phyloP scores from a whole-genome alignment of 2,329 filamentous ascomycete genomes.

The Myriangium duriaei region DNA sequence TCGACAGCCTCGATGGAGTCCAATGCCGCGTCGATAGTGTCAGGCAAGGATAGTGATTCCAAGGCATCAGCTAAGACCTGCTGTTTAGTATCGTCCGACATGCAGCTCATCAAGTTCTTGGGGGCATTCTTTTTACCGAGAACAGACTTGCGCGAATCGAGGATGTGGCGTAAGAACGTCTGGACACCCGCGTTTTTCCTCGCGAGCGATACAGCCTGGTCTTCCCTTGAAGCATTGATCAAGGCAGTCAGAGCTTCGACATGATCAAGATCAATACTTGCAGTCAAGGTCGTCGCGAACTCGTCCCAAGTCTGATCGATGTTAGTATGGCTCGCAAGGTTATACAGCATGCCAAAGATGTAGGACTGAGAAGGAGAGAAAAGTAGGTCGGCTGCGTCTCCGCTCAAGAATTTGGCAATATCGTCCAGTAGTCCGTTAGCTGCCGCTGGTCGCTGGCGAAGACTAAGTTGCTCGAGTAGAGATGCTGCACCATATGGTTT shows the following conservation, averaged over 20 bases:
- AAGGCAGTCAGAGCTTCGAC: conserved; percentile 16
- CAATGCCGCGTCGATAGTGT: conserved; percentile 24
- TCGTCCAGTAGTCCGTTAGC: conserved; percentile 31
- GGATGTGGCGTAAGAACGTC: conserved; percentile 18
- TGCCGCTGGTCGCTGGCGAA: conserved; percentile 29
- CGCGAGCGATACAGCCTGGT: conserved; percentile 24
- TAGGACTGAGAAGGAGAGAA: conserved; percentile 55
- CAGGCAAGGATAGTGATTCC: conserved; percentile 25
- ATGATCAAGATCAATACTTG: conserved; percentile 10
- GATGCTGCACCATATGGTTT: conserved; percentile 55
- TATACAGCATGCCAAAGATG: conserved; percentile 52
- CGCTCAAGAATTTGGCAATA: conserved; percentile 36
- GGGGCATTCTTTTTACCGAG: background rate
- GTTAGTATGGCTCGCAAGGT: conserved; percentile 24
- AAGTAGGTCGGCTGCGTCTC: conserved; percentile 47
- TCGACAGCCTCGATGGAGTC: conserved; percentile 26
- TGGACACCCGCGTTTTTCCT: conserved; percentile 25
- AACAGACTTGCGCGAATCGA: background rate
- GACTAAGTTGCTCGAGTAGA: conserved; percentile 41
- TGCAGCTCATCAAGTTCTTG: background rate
- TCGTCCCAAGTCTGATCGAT: conserved; percentile 19
- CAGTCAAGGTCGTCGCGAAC: conserved; percentile 3
- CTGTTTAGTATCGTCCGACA: conserved; percentile 24
- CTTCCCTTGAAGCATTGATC: conserved; percentile 24
- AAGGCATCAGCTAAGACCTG: conserved; percentile 27